Evolutionary conservation across 306 rosid genomes (phyloP).

Genomic region (Rosa persica): DNA sequence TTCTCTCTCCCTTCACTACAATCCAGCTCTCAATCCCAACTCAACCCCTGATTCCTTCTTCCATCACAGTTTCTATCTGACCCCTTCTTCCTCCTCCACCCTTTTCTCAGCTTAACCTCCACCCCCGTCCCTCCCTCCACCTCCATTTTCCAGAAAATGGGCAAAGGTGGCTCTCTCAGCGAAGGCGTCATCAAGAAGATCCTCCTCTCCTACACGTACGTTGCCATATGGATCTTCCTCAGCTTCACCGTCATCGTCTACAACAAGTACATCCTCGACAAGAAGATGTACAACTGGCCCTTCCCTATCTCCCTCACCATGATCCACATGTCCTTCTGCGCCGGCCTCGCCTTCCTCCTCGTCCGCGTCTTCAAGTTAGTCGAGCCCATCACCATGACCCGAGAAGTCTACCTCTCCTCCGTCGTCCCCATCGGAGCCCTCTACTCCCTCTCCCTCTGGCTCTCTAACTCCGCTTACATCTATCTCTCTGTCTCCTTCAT

Average conservation of each 20-base stretch:
- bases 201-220: slow-evolving; percentile 74
- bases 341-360: slow-evolving; percentile 64
- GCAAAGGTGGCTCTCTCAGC: slow-evolving; percentile 71
- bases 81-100: slow-evolving; percentile 19
- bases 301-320: slow-evolving; percentile 88
- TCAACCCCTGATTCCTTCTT: slow-evolving; percentile 5
- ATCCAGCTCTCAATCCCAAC: slow-evolving; percentile 14
- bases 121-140: slow-evolving; percentile 2
- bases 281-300: slow-evolving; percentile 90
- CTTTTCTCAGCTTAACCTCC: slow-evolving; percentile 4
- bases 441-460: slow-evolving; percentile 83
- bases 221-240: slow-evolving; percentile 84
- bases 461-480: slow-evolving; percentile 88
- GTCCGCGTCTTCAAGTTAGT: slow-evolving; percentile 66
- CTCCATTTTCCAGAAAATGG: slow-evolving; percentile 41
- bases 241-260: slow-evolving; percentile 86
- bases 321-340: slow-evolving; percentile 95
- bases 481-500: slow-evolving; percentile 89
- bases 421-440: slow-evolving; percentile 90
- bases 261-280: slow-evolving; percentile 96
- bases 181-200: slow-evolving; percentile 80
- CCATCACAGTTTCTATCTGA: slow-evolving; percentile 6
- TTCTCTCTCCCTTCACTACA: neutral
- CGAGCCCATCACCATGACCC: slow-evolving; percentile 72
- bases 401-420: slow-evolving; percentile 66